Conservation (phyloP, 139 green algal species). For the Chlorella sp. region DNA sequence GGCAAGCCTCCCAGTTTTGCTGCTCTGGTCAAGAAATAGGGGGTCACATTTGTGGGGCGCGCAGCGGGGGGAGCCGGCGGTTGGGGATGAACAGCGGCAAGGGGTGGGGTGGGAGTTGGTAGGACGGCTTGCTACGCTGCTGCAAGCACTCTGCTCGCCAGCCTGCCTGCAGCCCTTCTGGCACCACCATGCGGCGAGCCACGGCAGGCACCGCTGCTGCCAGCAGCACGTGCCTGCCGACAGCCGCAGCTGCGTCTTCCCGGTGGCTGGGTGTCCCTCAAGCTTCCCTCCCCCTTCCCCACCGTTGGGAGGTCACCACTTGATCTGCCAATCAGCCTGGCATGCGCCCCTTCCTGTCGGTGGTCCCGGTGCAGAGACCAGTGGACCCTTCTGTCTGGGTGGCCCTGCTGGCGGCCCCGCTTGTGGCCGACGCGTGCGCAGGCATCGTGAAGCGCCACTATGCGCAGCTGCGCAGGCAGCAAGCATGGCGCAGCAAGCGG, state of each 20-base stretch:
- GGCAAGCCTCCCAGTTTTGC: too few relatives aligned
- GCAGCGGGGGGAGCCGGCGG: too few relatives aligned
- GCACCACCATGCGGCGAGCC: background rate
- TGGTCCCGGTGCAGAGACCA: background rate
- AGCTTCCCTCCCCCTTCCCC: too few relatives aligned
- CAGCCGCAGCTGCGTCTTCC: background rate
- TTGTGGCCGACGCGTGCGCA: slow-evolving; percentile 24
- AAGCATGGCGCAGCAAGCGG: background rate
- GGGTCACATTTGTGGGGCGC: too few relatives aligned
- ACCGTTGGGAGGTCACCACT: background rate
- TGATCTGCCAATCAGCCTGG: too few relatives aligned
- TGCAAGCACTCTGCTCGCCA: background rate
- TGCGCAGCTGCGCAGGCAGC: background rate
- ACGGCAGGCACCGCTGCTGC: background rate
- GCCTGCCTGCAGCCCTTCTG: background rate
- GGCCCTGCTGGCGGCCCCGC: slow-evolving; percentile 38
- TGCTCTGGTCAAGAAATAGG: too few relatives aligned
- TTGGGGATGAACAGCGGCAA: too few relatives aligned
- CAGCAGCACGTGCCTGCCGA: too few relatives aligned
- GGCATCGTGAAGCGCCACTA: background rate
- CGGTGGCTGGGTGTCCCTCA: too few relatives aligned
- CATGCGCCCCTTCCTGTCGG: background rate
- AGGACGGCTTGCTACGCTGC: too few relatives aligned
- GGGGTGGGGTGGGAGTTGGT: too few relatives aligned
- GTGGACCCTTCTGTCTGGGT: slow-evolving; percentile 39